phyloP scores from a whole-genome alignment of 2,329 filamentous ascomycete genomes.

The Calonectria naviculata region DNA sequence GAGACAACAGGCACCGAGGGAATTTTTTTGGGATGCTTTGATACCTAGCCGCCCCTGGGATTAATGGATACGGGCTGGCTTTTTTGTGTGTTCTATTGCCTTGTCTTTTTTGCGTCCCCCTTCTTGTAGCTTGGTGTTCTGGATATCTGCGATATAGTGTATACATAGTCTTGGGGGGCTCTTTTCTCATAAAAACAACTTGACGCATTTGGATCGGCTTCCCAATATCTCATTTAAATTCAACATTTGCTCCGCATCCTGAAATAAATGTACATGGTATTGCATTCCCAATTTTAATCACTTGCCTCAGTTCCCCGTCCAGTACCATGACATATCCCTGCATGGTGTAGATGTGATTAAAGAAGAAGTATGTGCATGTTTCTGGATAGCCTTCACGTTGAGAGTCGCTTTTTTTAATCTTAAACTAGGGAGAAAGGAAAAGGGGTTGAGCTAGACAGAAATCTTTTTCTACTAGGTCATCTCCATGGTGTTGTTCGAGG shows the following conservation, averaged over 20 bases:
- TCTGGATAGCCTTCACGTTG: too few relatives aligned
- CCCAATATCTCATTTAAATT: background rate
- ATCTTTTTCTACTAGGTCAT: too few relatives aligned
- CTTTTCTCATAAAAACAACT: constrained; percentile 19
- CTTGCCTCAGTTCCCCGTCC: background rate
- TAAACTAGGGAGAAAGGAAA: too few relatives aligned
- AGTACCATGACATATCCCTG: too few relatives aligned
- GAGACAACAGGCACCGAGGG: background rate
- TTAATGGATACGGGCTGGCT: constrained; percentile 15
- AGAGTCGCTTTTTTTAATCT: too few relatives aligned
- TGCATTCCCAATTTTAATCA: too few relatives aligned
- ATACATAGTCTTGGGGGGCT: constrained; percentile 25
- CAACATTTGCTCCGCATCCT: background rate
- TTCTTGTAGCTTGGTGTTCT: constrained; percentile 48
- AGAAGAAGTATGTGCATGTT: too few relatives aligned
- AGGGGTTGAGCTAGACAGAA: too few relatives aligned
- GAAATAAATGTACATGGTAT: background rate
- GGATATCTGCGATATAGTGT: constrained; percentile 45
- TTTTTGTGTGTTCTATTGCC: constrained; percentile 20
- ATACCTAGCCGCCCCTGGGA: constrained; percentile 35
- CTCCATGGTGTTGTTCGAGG: too few relatives aligned
- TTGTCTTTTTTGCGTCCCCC: constrained; percentile 22
- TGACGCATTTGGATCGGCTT: constrained; percentile 1
- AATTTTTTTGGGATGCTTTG: constrained; percentile 31
- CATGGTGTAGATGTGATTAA: too few relatives aligned